phyloP scores from a whole-genome alignment of 768 basidiomycete species.

The Rhizopogon vesiculosus region DNA sequence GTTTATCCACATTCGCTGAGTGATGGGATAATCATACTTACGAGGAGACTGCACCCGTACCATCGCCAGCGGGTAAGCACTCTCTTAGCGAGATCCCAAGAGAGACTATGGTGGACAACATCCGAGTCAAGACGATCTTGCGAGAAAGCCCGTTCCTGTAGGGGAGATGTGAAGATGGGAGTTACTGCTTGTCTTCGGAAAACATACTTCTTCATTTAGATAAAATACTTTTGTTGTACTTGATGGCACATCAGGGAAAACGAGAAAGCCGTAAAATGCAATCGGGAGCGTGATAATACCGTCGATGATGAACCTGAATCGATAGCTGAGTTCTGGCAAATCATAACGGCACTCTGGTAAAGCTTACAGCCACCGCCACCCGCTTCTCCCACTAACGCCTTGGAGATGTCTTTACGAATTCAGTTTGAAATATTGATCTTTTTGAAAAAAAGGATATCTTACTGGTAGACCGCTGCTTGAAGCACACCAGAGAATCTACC shows the following conservation, averaged over 20 bases:
- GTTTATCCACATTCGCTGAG: background rate
- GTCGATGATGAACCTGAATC: conserved; percentile 56
- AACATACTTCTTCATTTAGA: conserved; percentile 48
- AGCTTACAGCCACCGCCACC: conserved; percentile 65
- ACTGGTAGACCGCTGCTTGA: conserved; percentile 61
- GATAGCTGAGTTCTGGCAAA: background rate
- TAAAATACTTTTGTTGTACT: conserved; percentile 58
- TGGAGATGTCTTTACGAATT: conserved; percentile 43
- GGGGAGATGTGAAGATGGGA: background rate
- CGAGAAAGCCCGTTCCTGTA: conserved; percentile 52
- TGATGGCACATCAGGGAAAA: conserved; percentile 69
- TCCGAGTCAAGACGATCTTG: conserved; percentile 44
- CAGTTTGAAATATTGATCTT: background rate
- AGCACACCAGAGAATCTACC: conserved; percentile 60
- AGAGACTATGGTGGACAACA: conserved; percentile 37
- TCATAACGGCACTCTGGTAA: background rate
- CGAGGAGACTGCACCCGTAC: conserved; percentile 64
- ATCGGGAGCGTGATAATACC: conserved; percentile 70
- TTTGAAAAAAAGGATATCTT: background rate
- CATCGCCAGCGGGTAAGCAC: conserved; percentile 60
- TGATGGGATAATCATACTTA: conserved; percentile 21
- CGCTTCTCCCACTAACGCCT: conserved; percentile 47
- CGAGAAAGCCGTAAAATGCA: conserved; percentile 63
- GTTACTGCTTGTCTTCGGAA: background rate
- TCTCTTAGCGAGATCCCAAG: conserved; percentile 42